These are phyloP conservation scores for Calonectria leucothoes DNA, from an alignment of 2,329 filamentous ascomycete genomes.

Conservation along the genomic window DNA sequence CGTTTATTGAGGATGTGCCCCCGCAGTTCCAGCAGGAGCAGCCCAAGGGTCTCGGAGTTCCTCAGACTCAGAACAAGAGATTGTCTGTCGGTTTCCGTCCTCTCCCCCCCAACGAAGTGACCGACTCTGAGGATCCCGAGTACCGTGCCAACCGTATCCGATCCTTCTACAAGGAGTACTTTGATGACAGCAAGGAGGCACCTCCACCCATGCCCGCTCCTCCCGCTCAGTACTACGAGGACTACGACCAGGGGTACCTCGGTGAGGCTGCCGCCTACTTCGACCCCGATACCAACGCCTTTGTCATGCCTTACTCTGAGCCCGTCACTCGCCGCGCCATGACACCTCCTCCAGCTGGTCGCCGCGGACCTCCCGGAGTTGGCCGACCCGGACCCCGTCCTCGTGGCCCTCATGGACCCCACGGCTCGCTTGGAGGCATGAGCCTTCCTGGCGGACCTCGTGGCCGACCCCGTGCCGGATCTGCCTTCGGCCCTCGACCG, in stretches of 20 bases:
- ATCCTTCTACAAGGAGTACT: constrained; percentile 99
- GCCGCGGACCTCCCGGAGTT: constrained; percentile 50
- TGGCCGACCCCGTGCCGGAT: constrained; percentile 68
- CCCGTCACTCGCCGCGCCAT: constrained; percentile 90
- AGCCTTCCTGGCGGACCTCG: constrained; percentile 58
- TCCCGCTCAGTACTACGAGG: constrained; percentile 73
- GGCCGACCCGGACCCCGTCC: constrained; percentile 37
- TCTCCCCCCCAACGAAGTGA: constrained; percentile 85
- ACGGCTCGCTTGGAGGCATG: constrained; percentile 64
- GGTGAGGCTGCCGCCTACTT: constrained; percentile 74
- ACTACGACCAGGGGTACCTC: constrained; percentile 78
- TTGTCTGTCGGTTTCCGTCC: constrained; percentile 83
- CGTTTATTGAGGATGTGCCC: constrained; percentile 34
- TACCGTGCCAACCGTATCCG: constrained; percentile 94
- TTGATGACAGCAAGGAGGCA: constrained; percentile 79
- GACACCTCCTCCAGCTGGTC: constrained; percentile 84
- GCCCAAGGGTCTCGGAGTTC: constrained; percentile 60
- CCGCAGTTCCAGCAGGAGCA: constrained; percentile 34
- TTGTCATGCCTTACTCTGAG: constrained; percentile 86
- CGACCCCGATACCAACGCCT: constrained; percentile 75
- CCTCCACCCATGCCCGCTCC: constrained; percentile 56
- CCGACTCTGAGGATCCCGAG: constrained; percentile 87
- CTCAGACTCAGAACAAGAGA: constrained; percentile 65
- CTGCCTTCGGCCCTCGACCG: constrained; percentile 64
- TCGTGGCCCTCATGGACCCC: constrained; percentile 50